These are phyloP conservation scores for Galerina sulciceps DNA, from an alignment of 768 basidiomycete species.

Conservation along the genomic window DNA sequence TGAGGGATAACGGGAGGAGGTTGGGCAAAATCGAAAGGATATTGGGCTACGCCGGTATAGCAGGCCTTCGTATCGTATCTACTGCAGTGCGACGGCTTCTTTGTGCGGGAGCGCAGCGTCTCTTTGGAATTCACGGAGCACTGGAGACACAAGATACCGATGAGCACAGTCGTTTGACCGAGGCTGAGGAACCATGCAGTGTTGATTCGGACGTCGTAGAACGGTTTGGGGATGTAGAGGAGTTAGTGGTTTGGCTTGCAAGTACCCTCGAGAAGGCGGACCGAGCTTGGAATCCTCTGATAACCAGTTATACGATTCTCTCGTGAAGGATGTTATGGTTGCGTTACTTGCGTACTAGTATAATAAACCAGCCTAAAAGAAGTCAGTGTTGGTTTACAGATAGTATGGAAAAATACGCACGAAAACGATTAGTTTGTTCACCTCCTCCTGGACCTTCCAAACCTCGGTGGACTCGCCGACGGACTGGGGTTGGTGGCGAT, in stretches of 20 bases:
- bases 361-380: slow-evolving; percentile 28
- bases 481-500: too few relatives aligned
- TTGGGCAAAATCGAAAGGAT: slow-evolving; percentile 28
- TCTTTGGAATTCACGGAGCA: slow-evolving; percentile 30
- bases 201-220: slow-evolving; percentile 26
- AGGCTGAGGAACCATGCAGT: slow-evolving; percentile 29
- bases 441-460: slow-evolving; percentile 34
- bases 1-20: slow-evolving; percentile 25
- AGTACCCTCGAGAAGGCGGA: slow-evolving; percentile 22
- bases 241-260: slow-evolving; percentile 14
- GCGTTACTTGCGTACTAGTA: too few relatives aligned
- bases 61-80: slow-evolving; percentile 31
- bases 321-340: slow-evolving; percentile 28
- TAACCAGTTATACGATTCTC: slow-evolving; percentile 32
- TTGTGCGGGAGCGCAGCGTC: slow-evolving; percentile 28
- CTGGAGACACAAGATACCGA: slow-evolving; percentile 31
- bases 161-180: slow-evolving; percentile 26
- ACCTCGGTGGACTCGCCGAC: slow-evolving; percentile 30
- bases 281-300: slow-evolving; percentile 21
- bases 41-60: slow-evolving; percentile 27
- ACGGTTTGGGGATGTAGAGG: not conserved
- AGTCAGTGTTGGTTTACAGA: slow-evolving; percentile 12
- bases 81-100: slow-evolving; percentile 28
- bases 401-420: slow-evolving; percentile 16
- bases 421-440: slow-evolving; percentile 33